Conservation (phyloP, 2,329 filamentous ascomycete genomes). For the Incumbomyces delicatus region DNA sequence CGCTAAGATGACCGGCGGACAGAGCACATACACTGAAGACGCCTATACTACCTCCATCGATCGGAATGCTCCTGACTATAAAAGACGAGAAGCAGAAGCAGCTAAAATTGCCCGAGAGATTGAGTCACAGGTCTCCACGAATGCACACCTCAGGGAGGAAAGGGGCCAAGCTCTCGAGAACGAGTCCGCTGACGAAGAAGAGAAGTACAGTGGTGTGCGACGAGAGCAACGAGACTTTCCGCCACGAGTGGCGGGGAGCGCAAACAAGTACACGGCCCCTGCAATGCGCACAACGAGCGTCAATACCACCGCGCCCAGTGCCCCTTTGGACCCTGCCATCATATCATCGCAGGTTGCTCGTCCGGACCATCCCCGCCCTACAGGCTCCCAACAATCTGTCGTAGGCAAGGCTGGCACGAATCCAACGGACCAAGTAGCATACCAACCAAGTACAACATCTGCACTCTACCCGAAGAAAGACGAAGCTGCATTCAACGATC, state of each 20-base stretch:
- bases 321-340: constrained; percentile 76
- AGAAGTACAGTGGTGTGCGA: constrained; percentile 91
- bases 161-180: constrained; percentile 58
- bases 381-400: constrained; percentile 17
- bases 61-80: constrained; percentile 71
- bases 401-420: constrained; percentile 24
- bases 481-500: constrained; percentile 40
- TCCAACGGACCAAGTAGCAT: constrained; percentile 21
- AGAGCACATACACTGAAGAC: constrained; percentile 85
- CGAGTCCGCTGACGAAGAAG: constrained; percentile 73
- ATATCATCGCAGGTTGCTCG: constrained; percentile 71
- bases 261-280: constrained; percentile 80
- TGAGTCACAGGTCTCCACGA: constrained; percentile 62
- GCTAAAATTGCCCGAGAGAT: constrained; percentile 84
- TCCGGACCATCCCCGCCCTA: constrained; percentile 30
- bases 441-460: constrained; percentile 26
- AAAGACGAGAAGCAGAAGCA: constrained; percentile 64
- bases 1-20: constrained; percentile 75
- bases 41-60: constrained; percentile 90
- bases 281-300: constrained; percentile 70
- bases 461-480: constrained; percentile 46
- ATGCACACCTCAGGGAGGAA: constrained; percentile 83
- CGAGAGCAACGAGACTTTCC: constrained; percentile 54
- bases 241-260: constrained; percentile 50
- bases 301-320: constrained; percentile 63